phyloP scores from a whole-genome alignment of 1,139 yeast species.

The Suhomyces wounanorum region DNA sequence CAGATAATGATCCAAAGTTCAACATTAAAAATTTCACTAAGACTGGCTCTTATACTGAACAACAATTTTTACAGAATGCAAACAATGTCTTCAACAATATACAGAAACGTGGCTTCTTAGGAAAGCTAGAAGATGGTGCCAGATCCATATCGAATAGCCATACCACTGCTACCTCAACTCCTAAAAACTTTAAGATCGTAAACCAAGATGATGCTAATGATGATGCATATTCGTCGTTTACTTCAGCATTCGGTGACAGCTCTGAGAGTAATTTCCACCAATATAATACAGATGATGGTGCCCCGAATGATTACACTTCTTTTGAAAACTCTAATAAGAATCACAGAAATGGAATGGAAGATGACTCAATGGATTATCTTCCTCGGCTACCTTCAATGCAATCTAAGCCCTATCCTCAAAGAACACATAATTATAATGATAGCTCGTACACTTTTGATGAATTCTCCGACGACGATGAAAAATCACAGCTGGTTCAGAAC shows the following conservation, averaged over 20 bases:
- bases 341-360: not conserved
- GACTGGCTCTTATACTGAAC: constrained; percentile 36
- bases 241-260: constrained; percentile 36
- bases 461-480: constrained; percentile 16
- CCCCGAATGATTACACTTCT: constrained; percentile 31
- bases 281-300: constrained; percentile 14
- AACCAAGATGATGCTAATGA: constrained; percentile 18
- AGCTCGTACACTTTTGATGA: constrained; percentile 37
- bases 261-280: constrained; percentile 21
- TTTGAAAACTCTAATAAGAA: constrained; percentile 16
- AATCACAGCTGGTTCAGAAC: constrained; percentile 8
- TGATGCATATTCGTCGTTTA: constrained; percentile 39
- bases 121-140: constrained; percentile 2
- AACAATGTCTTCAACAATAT: constrained; percentile 42
- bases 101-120: constrained; percentile 34
- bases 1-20: constrained; percentile 23
- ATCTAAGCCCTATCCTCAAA: not conserved
- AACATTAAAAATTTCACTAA: constrained; percentile 37
- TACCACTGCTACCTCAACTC: constrained; percentile 44
- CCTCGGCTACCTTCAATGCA: constrained; percentile 10
- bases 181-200: constrained; percentile 29
- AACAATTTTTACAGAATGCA: constrained; percentile 42
- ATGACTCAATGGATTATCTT: constrained; percentile 8
- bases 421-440: constrained; percentile 17
- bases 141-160: constrained; percentile 18